Evolutionary conservation across 768 basidiomycete species (phyloP), one percentile per base, ranked within the genome.

Genomic region (Amanita molliuscula): DNA sequence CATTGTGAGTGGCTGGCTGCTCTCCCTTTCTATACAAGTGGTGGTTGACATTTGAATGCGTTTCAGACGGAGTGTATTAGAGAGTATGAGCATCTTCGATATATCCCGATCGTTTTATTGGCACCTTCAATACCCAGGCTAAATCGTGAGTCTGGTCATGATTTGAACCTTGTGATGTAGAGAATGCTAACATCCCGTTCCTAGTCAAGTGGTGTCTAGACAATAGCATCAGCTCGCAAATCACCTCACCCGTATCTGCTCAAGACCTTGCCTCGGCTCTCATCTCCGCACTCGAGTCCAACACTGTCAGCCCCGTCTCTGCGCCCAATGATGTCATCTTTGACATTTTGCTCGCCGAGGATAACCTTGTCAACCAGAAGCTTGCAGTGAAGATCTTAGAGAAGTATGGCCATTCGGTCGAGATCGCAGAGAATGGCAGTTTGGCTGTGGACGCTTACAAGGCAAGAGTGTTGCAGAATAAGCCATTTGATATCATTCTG

Each of bases 341-440:
- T 66, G 89, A 91, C 62, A 95, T 99, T 56, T 76, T 99, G 25
- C 78, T 99, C 13, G 96, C 96, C 0, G 96, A 99, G 64, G 96
- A 98, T 64, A 98, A 97, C 59, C 68, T 92, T 57, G 92, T 95
- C 48, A 93, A 94, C 65, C 91, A 94, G 73, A 95, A 95, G 65
- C 70, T 98, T 7, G 96, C 96, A 0, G 86, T 96, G 54, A 96
- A 95, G 73, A 89, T 98, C 53, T 71, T 99, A 11, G 95, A 98
- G 67, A 92, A 89, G 61, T 93, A 93, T 49, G 94, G 96, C 0
- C 96, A 98, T 61, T 77, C 81, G 7, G 92, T 96, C 21, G 91
- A 96, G 71, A 92, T 98, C 51, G 96, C 94, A 15, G 95, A 98
- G 73, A 98, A 99, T 61, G 95, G 95, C 6, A 86, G 84, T 55